Percentiles rank a stretch among this genome's conserved stretches.
phyloP scores from a whole-genome alignment of 371 early-diverging fungal genomes.

The Syncephalis plumigaleata region DNA sequence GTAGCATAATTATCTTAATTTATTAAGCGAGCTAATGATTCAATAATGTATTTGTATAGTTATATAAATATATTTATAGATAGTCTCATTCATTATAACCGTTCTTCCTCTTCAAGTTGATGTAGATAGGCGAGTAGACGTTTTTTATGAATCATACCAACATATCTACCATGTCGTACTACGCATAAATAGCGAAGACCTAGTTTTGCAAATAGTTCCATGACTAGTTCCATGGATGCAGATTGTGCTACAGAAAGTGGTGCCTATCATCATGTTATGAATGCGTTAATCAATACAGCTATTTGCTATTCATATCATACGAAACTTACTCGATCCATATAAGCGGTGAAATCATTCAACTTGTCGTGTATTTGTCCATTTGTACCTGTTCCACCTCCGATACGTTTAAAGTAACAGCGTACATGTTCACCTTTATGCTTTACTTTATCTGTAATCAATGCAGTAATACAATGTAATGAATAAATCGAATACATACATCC shows the following conservation, averaged over 20 bases:
- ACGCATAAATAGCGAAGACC: conserved; percentile 49
- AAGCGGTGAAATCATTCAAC: conserved; percentile 42
- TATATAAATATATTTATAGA: no score
- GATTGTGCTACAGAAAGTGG: conserved; percentile 55
- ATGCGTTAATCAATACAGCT: background rate
- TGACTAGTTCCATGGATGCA: conserved; percentile 70
- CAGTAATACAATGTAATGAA: no score
- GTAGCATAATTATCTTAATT: no score
- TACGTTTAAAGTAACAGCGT: conserved; percentile 4
- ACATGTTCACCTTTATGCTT: background rate
- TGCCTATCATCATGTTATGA: conserved; percentile 21
- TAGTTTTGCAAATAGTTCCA: conserved; percentile 73
- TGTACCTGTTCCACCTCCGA: no score
- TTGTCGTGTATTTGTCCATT: conserved; percentile 4
- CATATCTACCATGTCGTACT: conserved; percentile 32
- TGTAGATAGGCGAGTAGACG: conserved; percentile 42
- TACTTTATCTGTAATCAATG: background rate
- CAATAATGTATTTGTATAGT: no score
- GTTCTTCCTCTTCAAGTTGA: conserved; percentile 29
- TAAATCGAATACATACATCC: no score
- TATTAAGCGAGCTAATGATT: no score
- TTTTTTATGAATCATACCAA: conserved; percentile 64
- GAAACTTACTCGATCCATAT: conserved; percentile 46
- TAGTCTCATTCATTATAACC: no score
- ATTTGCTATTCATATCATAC: background rate